phyloP scores from a whole-genome alignment of 2,329 filamentous ascomycete genomes.

The Paecilomyces sp. region DNA sequence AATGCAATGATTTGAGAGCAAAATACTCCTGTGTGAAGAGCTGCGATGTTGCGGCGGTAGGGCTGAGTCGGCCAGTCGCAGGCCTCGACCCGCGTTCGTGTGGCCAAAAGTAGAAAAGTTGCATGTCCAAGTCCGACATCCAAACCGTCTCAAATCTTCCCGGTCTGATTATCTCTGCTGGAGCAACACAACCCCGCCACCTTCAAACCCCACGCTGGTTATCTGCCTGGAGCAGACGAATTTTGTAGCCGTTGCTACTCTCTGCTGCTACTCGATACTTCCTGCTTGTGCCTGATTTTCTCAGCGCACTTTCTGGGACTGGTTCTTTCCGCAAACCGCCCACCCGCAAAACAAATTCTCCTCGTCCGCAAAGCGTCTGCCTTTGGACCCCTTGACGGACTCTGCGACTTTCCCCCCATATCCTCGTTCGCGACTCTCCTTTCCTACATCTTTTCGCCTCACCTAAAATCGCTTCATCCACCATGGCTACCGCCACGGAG shows the following conservation, averaged over 20 bases:
- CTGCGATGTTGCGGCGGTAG: neutral
- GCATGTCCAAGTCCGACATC: constrained; percentile 14
- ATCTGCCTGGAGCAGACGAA: constrained; percentile 34
- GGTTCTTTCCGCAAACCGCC: constrained; percentile 18
- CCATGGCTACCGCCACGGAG: constrained; percentile 31
- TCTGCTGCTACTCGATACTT: constrained; percentile 2
- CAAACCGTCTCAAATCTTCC: constrained; percentile 23
- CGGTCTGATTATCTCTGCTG: constrained; percentile 12
- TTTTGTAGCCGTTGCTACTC: neutral
- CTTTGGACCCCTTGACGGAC: constrained; percentile 3
- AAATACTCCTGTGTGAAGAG: neutral
- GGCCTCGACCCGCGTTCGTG: constrained; percentile 1
- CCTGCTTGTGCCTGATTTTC: constrained; percentile 6
- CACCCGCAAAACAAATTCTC: constrained; percentile 15
- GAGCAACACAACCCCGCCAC: constrained; percentile 11
- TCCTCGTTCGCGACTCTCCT: neutral
- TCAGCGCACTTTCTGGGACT: constrained; percentile 7
- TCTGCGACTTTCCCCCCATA: constrained; percentile 2
- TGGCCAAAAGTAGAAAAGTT: constrained; percentile 18
- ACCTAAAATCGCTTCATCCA: constrained; percentile 11
- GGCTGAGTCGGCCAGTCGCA: neutral
- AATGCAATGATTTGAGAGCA: neutral
- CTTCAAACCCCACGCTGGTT: constrained; percentile 5
- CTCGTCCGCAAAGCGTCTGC: constrained; percentile 7
- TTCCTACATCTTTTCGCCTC: constrained; percentile 6